phyloP scores from a whole-genome alignment of 225 moss, liverwort and hornwort genomes.

The Thuidium tamariscinum region DNA sequence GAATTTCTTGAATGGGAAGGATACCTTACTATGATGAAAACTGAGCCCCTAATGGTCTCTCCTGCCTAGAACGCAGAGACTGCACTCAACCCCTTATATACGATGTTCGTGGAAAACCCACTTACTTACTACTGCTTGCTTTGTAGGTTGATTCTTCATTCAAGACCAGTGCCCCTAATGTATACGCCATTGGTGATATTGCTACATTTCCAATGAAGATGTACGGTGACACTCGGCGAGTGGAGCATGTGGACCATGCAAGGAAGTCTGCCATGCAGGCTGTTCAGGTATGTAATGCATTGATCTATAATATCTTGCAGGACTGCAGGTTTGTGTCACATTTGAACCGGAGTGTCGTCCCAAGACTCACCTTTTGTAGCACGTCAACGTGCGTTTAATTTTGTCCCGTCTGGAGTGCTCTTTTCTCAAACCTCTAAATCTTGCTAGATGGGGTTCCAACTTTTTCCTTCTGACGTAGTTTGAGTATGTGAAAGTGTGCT shows the following conservation, averaged over 20 bases:
- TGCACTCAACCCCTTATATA: background rate
- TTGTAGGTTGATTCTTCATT: constrained; percentile 54
- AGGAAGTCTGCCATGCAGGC: constrained; percentile 68
- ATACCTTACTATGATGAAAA: background rate
- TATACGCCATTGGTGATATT: constrained; percentile 61
- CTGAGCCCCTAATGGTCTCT: background rate
- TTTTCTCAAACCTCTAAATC: background rate
- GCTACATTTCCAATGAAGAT: constrained; percentile 75
- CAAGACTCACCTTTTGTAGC: background rate
- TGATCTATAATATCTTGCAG: background rate
- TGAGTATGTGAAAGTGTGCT: background rate
- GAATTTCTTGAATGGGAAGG: background rate
- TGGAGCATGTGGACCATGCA: constrained; percentile 87
- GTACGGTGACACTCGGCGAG: constrained; percentile 49
- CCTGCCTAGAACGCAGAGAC: background rate
- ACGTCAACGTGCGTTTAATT: background rate
- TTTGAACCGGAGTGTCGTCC: background rate
- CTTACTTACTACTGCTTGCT: background rate
- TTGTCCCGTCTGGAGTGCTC: background rate
- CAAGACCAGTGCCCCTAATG: constrained; percentile 46
- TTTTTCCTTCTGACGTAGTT: background rate
- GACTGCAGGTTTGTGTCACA: background rate
- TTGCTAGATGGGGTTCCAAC: too few species aligned
- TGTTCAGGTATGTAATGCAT: constrained; percentile 14
- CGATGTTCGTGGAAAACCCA: background rate